A percentile compares a stretch with the other conserved stretches of the same genome.
Conservation (phyloP, 495 filamentous ascomycete species). For the Penicillium riverlandense region DNA sequence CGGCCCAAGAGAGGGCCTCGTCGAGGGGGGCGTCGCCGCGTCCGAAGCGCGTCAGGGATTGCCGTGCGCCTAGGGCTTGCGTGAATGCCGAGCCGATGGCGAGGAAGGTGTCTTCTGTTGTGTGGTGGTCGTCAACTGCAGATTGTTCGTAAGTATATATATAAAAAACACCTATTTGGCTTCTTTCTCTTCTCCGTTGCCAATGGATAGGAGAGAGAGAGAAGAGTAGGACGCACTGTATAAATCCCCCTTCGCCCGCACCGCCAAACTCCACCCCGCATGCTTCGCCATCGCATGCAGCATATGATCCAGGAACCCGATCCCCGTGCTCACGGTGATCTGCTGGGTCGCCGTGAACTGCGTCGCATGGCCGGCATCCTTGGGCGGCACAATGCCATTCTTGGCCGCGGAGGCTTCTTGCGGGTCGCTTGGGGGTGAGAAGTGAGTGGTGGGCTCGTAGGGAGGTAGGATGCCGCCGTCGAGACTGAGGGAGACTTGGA, state of each 20-base stretch:
- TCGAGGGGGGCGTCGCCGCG: conserved; percentile 87
- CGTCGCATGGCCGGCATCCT: conserved; percentile 67
- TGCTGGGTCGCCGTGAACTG: conserved; percentile 74
- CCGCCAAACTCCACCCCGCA: conserved; percentile 79
- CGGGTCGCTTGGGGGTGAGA: conserved; percentile 31
- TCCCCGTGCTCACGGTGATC: conserved; percentile 84
- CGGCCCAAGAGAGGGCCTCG: conserved; percentile 88
- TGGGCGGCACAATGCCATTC: conserved; percentile 82
- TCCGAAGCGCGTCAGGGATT: conserved; percentile 84
- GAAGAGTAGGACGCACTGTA: conserved; percentile 57
- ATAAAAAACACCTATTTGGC: not conserved
- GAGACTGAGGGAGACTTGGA: conserved; percentile 81
- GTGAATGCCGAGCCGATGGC: conserved; percentile 83
- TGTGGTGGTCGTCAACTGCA: conserved; percentile 96
- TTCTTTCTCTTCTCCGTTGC: too few species aligned
- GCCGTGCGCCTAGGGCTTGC: conserved; percentile 61
- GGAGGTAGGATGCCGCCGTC: conserved; percentile 74
- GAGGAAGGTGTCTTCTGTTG: conserved; percentile 90
- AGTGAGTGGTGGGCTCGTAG: conserved; percentile 46
- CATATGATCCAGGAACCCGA: conserved; percentile 99
- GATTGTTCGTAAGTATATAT: not conserved
- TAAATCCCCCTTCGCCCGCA: conserved; percentile 79
- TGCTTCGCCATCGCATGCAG: conserved; percentile 94
- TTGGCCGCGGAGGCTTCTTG: conserved; percentile 39
- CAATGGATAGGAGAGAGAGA: not conserved